A percentile compares a stretch with the other conserved stretches of the same genome.
These are phyloP conservation scores for Musa balbisiana DNA, from an alignment of 202 grass and related monocot species.

Conservation along the genomic window DNA sequence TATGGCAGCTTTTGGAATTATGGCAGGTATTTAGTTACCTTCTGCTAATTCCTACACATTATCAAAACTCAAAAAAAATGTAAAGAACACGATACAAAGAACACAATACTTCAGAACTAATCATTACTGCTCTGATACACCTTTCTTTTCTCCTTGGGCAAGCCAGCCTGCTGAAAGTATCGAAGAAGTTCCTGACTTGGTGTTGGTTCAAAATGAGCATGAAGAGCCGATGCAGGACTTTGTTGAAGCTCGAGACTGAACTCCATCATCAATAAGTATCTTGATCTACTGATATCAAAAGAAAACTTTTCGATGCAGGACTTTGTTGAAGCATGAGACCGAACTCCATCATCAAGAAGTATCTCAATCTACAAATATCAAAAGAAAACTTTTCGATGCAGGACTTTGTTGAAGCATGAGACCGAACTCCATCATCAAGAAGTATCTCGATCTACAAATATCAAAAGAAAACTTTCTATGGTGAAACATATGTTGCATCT, in stretches of 20 bases:
- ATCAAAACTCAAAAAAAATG: background rate
- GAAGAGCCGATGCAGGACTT: conserved; percentile 18
- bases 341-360: too few species aligned
- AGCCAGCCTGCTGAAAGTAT: conserved; percentile 56
- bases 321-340: too few species aligned
- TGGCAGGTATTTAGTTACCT: conserved; percentile 46
- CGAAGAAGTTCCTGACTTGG: conserved; percentile 75
- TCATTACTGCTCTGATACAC: background rate
- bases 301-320: too few species aligned
- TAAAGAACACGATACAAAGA: background rate
- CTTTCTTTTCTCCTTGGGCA: background rate
- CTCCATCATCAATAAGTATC: too few species aligned
- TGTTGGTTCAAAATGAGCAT: conserved; percentile 24
- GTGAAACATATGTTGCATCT: too few species aligned
- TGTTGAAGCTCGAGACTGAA: background rate
- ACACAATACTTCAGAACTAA: background rate
- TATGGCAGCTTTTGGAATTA: conserved; percentile 62
- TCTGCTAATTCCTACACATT: background rate
- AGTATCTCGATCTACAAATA: too few species aligned
- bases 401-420: too few species aligned
- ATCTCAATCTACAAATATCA: too few species aligned
- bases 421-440: too few species aligned
- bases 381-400: too few species aligned
- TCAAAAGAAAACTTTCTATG: too few species aligned
- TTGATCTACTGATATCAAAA: too few species aligned